phyloP scores from a whole-genome alignment of 2,329 filamentous ascomycete genomes.

The Thermoascus crustaceus region DNA sequence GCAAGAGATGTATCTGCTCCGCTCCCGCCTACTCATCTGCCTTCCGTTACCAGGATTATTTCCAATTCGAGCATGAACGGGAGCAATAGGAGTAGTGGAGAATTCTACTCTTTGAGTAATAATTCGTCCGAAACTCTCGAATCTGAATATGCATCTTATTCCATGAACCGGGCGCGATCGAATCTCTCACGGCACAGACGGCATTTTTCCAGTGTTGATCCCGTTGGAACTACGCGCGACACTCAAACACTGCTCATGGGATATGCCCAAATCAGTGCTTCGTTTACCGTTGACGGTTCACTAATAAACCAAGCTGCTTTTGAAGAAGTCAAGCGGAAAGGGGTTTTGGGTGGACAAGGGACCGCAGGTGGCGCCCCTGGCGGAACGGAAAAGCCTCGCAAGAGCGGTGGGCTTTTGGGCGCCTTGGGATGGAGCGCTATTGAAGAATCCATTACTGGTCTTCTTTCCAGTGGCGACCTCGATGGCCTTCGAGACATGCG shows the following conservation, averaged over 20 bases:
- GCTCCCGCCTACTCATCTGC: slow-evolving; percentile 22
- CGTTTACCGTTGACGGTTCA: slow-evolving; percentile 85
- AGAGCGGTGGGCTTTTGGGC: slow-evolving; percentile 70
- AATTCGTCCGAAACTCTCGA: slow-evolving; percentile 87
- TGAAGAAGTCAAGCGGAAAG: slow-evolving; percentile 92
- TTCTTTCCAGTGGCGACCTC: slow-evolving; percentile 78
- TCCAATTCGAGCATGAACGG: slow-evolving; percentile 67
- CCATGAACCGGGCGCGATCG: slow-evolving; percentile 46
- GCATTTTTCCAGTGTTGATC: slow-evolving; percentile 37
- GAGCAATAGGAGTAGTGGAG: slow-evolving; percentile 83
- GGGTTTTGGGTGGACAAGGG: slow-evolving; percentile 72
- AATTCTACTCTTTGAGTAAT: slow-evolving; percentile 93
- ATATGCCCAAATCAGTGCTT: slow-evolving; percentile 87
- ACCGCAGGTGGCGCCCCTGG: slow-evolving; percentile 64
- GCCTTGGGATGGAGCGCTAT: slow-evolving; percentile 82
- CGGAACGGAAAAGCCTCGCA: slow-evolving; percentile 51
- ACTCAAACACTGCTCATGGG: slow-evolving; percentile 89
- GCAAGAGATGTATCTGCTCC: slow-evolving; percentile 18
- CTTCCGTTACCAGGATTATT: slow-evolving; percentile 55
- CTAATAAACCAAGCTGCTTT: slow-evolving; percentile 83
- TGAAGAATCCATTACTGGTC: slow-evolving; percentile 76
- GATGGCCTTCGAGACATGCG: slow-evolving; percentile 96
- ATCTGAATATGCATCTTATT: slow-evolving; percentile 65
- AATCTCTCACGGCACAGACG: slow-evolving; percentile 29
- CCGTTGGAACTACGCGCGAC: slow-evolving; percentile 14